Percentiles rank a stretch among this genome's conserved stretches.
phyloP scores from a whole-genome alignment of 805 yeast genomes.

The Suhomyces sp. region DNA sequence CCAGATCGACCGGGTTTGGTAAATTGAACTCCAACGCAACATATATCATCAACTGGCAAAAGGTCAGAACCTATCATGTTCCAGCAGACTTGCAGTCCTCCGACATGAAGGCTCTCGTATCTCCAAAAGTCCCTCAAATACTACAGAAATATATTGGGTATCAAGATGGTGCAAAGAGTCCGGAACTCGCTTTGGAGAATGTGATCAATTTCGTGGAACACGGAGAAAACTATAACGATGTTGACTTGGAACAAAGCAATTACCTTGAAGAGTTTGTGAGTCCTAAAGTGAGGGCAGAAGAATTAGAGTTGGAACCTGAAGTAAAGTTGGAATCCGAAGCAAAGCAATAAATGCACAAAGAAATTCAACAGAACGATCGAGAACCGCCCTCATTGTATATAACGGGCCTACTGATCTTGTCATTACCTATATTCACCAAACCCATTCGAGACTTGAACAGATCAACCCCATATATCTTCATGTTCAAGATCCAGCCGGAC shows the following conservation, averaged over 20 bases:
- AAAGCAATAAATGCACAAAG: too few species aligned
- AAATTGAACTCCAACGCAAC: constrained; percentile 69
- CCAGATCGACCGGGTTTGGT: constrained; percentile 93
- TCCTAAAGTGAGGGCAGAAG: constrained; percentile 21
- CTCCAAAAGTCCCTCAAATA: constrained; percentile 69
- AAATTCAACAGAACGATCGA: too few species aligned
- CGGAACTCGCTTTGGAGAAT: constrained; percentile 68
- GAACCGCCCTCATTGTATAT: too few species aligned
- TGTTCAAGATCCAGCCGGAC: too few species aligned
- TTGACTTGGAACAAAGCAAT: constrained; percentile 34
- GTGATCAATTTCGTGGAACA: constrained; percentile 72
- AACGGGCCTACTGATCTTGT: too few species aligned
- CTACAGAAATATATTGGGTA: constrained; percentile 70
- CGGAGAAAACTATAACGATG: constrained; percentile 54
- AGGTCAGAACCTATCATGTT: constrained; percentile 86
- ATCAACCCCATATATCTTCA: too few species aligned
- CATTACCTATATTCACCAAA: too few species aligned
- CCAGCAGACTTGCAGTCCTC: constrained; percentile 50
- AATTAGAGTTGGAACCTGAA: constrained; percentile 12
- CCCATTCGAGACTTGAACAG: too few species aligned
- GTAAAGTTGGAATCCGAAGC: too few species aligned
- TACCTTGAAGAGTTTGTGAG: constrained; percentile 39
- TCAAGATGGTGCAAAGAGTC: constrained; percentile 68
- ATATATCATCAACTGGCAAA: constrained; percentile 76
- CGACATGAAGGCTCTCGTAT: constrained; percentile 71